Evolutionary conservation across 805 yeast genomes (phyloP).

Genomic region (Metschnikowia colocasiae): DNA sequence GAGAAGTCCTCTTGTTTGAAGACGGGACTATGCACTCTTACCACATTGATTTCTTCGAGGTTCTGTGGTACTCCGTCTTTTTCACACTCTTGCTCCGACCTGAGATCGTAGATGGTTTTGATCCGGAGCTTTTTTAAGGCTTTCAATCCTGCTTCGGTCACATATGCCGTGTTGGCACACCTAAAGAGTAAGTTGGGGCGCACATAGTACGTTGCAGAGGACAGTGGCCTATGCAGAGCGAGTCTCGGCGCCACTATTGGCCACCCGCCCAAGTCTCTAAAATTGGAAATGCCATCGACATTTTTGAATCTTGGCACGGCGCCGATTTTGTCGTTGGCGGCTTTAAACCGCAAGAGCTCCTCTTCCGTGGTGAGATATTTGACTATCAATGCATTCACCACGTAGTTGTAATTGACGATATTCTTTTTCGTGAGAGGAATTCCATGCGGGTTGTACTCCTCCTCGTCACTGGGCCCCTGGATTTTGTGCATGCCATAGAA

Average conservation of each 20-base stretch:
- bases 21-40: slow-evolving; percentile 54
- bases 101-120: slow-evolving; percentile 59
- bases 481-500: slow-evolving; percentile 53
- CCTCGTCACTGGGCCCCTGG: slow-evolving; percentile 30
- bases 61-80: slow-evolving; percentile 41
- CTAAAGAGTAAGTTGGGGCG: slow-evolving; percentile 56
- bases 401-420: slow-evolving; percentile 53
- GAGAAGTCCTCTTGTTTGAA: slow-evolving; percentile 52
- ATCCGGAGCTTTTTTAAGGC: slow-evolving; percentile 45
- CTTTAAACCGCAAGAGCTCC: slow-evolving; percentile 53
- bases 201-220: slow-evolving; percentile 34
- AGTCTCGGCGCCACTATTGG: slow-evolving; percentile 30
- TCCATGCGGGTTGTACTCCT: slow-evolving; percentile 32
- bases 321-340: slow-evolving; percentile 32
- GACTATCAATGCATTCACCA: slow-evolving; percentile 47
- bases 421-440: slow-evolving; percentile 45
- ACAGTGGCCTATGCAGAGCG: neutral
- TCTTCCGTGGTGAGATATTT: slow-evolving; percentile 46
- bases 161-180: slow-evolving; percentile 54
- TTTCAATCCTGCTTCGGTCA: slow-evolving; percentile 49
- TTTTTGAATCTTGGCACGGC: slow-evolving; percentile 53
- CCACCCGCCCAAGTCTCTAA: slow-evolving; percentile 83
- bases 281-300: slow-evolving; percentile 66
- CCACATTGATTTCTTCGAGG: slow-evolving; percentile 41
- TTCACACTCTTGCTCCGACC: slow-evolving; percentile 56